A percentile compares a stretch with the other conserved stretches of the same genome.
Evolutionary conservation across 352 stramenopile species (phyloP).

Genomic region (Phytophthora foliorum): DNA sequence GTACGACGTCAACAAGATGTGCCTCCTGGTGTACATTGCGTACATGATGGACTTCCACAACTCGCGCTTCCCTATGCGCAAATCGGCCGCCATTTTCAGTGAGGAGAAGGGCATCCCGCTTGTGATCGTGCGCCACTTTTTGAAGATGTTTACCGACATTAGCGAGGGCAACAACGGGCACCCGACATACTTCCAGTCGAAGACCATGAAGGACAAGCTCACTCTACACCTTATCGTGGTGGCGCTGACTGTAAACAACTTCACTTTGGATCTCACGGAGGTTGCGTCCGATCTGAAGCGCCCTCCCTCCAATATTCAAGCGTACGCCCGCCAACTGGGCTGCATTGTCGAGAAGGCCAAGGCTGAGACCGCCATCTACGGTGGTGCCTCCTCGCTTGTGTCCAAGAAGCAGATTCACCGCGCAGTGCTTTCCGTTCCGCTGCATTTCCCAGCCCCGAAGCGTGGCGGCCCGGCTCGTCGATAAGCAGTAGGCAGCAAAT

Average conservation of each 20-base stretch:
- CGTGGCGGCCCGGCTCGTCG: conserved; percentile 59
- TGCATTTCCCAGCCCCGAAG: conserved; percentile 82
- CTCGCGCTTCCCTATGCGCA: conserved; percentile 68
- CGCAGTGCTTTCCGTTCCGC: conserved; percentile 77
- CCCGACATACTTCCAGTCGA: conserved; percentile 79
- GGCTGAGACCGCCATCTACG: conserved; percentile 66
- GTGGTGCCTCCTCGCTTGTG: conserved; percentile 47
- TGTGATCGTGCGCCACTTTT: conserved; percentile 72
- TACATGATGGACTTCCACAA: conserved; percentile 80
- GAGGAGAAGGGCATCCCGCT: conserved; percentile 82
- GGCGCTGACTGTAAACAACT: conserved; percentile 77
- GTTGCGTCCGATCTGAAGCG: conserved; percentile 77
- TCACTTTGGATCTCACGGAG: conserved; percentile 81
- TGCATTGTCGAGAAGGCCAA: conserved; percentile 80
- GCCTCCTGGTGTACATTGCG: conserved; percentile 76
- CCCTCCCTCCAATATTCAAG: conserved; percentile 52
- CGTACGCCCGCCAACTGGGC: conserved; percentile 80
- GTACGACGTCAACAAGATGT: conserved; percentile 78
- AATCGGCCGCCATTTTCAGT: conserved; percentile 73
- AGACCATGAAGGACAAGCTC: conserved; percentile 86
- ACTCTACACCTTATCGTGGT: conserved; percentile 81
- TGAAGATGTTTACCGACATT: conserved; percentile 79
- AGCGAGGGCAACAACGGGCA: conserved; percentile 61
- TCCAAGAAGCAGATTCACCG: conserved; percentile 80
- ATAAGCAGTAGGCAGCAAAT: conserved; percentile 39